These are phyloP conservation scores for Dactylellina sp. DNA, from an alignment of 2,329 filamentous ascomycete species.

Conservation along the genomic window DNA sequence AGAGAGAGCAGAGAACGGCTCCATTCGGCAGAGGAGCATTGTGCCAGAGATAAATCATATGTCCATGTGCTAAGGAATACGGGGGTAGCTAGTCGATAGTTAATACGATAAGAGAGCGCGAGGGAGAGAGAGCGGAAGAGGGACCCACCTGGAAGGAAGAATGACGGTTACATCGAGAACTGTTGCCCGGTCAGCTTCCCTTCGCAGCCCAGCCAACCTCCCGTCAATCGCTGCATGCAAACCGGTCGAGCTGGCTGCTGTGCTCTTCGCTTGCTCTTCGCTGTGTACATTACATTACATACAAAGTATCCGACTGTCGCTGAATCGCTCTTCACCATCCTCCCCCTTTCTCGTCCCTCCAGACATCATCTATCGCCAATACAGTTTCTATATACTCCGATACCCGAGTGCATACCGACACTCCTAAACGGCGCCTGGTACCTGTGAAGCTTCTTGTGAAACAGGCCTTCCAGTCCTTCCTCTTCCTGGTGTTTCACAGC, in stretches of 20 bases:
- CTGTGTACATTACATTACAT: too few relatives aligned
- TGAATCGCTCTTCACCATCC: too few relatives aligned
- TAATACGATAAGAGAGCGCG: not conserved
- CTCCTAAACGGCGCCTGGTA: too few relatives aligned
- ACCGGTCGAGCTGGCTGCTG: too few relatives aligned
- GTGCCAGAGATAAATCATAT: not conserved
- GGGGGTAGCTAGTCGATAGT: not conserved
- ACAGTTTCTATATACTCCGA: too few relatives aligned
- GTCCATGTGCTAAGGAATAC: not conserved
- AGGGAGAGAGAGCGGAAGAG: too few relatives aligned
- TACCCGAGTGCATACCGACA: too few relatives aligned
- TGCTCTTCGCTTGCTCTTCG: too few relatives aligned
- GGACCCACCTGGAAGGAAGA: not conserved
- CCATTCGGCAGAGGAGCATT: not conserved
- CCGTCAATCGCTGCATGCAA: too few relatives aligned
- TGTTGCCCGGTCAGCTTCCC: slow-evolving; percentile 24
- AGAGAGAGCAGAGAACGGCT: too few relatives aligned
- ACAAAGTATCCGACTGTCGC: too few relatives aligned
- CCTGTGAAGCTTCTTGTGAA: not conserved
- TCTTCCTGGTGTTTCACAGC: not conserved
- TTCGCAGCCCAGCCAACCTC: slow-evolving; percentile 6
- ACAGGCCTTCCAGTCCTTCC: not conserved
- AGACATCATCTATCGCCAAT: not conserved
- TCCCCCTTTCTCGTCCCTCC: too few relatives aligned
- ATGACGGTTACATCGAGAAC: not conserved